Base-by-base conservation (phyloP, 768 basidiomycete species). In the Tricholoma matsutake region DNA sequence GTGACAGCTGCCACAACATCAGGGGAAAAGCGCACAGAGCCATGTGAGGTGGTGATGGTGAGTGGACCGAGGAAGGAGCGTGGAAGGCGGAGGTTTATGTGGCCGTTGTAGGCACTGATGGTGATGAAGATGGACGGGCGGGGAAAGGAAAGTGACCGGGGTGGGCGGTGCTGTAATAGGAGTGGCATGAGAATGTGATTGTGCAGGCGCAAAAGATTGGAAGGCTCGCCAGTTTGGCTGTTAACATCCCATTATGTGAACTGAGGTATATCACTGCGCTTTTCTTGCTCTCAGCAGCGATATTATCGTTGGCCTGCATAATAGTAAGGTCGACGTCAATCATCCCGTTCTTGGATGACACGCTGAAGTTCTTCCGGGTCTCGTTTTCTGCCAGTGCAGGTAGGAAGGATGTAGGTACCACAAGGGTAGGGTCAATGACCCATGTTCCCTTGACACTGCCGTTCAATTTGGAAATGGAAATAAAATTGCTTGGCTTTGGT, bases 261-360 rank as follows among this genome's bases (percentile, higher is more conserved):
- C 58, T 65, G 3, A 65, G 59, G 53, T 68, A 61, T 1, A 74
- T 56, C 1, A 53, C 53, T 18, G 67, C 61, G 28, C 64, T 62
- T 37, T 63, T 63, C 20, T 56, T 47, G 39, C 47, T 16, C 6
- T 61, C 57, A 2, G 56, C 60, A 8, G 45, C 43, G 25, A 25
- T 18, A 52, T 52, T 47, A 20, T 55, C 52, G 53, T 53, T 59
- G 8, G 35, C 52, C 5, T 65, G 61, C 4, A 77, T 63, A 0
- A 83, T 56, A 65, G 74, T 80, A 25, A 84, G 63, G 0, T 81
- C 76, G 7, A 72, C 78, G 2, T 75, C 63, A 3, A 84, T 71
- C 4, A 61, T 57, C 1, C 79, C 75, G 61, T 75, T 71, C 22
- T 52, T 69, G 0, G 79, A 73, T 20, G 61, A 63, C 8, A 81